Conservation (phyloP, 169 alveolate genomes). For the Plasmodium adleri region DNA sequence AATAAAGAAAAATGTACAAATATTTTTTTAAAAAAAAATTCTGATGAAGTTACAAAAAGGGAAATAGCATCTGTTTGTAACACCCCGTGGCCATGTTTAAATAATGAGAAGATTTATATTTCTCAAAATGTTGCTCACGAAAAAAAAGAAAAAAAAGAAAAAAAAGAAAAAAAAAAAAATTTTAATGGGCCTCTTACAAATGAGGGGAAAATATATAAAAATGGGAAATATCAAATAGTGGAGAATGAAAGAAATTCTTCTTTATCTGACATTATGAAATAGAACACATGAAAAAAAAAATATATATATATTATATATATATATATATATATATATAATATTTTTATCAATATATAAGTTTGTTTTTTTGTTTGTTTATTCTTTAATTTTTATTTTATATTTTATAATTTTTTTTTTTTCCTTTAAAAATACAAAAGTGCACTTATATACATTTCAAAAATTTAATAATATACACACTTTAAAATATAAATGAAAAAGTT, state of each 20-base stretch:
- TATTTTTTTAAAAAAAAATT: conserved; percentile 13
- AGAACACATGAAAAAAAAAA: background rate
- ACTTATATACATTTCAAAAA: too few relatives aligned
- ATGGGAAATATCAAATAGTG: conserved; percentile 1
- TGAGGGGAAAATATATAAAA: conserved; percentile 9
- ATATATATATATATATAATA: background rate
- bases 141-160: background rate
- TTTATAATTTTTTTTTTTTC: too few relatives aligned
- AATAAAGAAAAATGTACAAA: conserved; percentile 49
- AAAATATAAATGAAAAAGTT: too few relatives aligned
- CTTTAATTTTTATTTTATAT: too few relatives aligned
- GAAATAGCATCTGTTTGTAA: conserved; percentile 63
- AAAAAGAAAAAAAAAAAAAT: too few relatives aligned
- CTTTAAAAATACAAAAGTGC: too few relatives aligned
- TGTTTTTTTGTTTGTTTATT: background rate
- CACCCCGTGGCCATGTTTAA: conserved; percentile 72
- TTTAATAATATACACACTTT: too few relatives aligned
- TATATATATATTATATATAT: too few relatives aligned
- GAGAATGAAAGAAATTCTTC: conserved; percentile 10
- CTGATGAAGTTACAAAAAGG: conserved; percentile 46
- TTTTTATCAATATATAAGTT: background rate
- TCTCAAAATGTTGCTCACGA: background rate
- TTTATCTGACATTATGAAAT: conserved; percentile 23
- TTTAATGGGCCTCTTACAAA: conserved; percentile 48
- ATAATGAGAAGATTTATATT: background rate